Percentiles rank a stretch among this genome's conserved stretches.
These are phyloP conservation scores for Xylariaceae sp. DNA, from an alignment of 2,329 filamentous ascomycete species.

Conservation along the genomic window DNA sequence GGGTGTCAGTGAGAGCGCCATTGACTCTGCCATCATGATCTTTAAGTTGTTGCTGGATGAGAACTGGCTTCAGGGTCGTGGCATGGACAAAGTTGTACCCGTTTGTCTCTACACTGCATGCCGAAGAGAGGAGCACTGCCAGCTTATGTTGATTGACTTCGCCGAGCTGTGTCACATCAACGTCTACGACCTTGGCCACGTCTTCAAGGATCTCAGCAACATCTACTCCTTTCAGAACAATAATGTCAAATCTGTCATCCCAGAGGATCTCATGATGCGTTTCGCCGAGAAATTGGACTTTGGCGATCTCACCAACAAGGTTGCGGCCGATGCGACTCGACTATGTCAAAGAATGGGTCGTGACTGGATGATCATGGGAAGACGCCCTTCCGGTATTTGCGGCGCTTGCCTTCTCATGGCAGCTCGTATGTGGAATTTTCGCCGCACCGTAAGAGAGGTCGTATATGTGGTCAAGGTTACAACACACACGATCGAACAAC, in stretches of 20 bases:
- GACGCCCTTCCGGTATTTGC: conserved; percentile 88
- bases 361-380: conserved; percentile 96
- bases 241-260: conserved; percentile 63
- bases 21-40: conserved; percentile 64
- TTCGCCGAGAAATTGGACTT: conserved; percentile 94
- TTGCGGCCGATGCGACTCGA: conserved; percentile 82
- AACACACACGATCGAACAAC: conserved; percentile 86
- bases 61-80: conserved; percentile 82
- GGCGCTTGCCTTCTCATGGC: conserved; percentile 93
- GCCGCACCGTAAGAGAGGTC: conserved; percentile 85
- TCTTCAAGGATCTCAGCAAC: conserved; percentile 79
- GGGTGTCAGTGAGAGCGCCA: conserved; percentile 55
- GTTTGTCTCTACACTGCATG: conserved; percentile 89
- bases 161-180: conserved; percentile 79
- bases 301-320: conserved; percentile 71
- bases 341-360: conserved; percentile 90
- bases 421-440: conserved; percentile 97
- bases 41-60: conserved; percentile 71
- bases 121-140: conserved; percentile 72
- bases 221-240: conserved; percentile 63
- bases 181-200: conserved; percentile 85
- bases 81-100: conserved; percentile 79
- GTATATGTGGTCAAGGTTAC: conserved; percentile 99
- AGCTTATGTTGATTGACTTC: conserved; percentile 91
- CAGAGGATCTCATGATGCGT: conserved; percentile 86